A percentile compares a stretch with the other conserved stretches of the same genome.
phyloP scores from a whole-genome alignment of 78 protist genomes.

The Mastigamoeba balamuthi region DNA sequence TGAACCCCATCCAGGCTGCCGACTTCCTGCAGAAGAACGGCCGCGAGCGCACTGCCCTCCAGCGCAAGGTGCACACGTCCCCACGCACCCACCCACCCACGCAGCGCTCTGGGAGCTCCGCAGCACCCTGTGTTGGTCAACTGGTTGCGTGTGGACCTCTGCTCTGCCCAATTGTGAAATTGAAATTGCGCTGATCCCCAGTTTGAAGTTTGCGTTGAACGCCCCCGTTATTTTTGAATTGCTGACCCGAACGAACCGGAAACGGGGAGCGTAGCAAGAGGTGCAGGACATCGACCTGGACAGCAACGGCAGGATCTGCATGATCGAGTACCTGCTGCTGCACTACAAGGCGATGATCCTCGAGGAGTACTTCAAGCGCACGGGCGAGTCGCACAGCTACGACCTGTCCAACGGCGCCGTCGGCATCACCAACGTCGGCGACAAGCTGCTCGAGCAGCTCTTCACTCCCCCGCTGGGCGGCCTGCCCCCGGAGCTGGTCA shows the following conservation, averaged over 20 bases:
- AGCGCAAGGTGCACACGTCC: too few species aligned
- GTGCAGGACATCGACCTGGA: not conserved
- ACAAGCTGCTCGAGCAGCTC: constrained; percentile 1
- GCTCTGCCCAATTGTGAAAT: too few species aligned
- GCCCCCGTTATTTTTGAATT: too few species aligned
- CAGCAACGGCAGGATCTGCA: not conserved
- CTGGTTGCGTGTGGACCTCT: too few species aligned
- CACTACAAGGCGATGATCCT: constrained; percentile 13
- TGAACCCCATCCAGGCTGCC: constrained; percentile 4
- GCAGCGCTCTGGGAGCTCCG: too few species aligned
- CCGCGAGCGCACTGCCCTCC: not conserved
- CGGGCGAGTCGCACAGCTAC: not conserved
- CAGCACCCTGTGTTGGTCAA: too few species aligned
- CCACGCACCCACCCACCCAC: too few species aligned
- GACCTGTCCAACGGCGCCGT: constrained; percentile 1
- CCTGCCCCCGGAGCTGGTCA: not conserved
- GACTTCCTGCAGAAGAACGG: constrained; percentile 7
- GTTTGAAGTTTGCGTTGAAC: too few species aligned
- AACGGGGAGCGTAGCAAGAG: too few species aligned
- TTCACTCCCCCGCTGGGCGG: not conserved
- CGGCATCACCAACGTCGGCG: not conserved
- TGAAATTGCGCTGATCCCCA: too few species aligned
- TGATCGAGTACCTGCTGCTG: constrained; percentile 5
- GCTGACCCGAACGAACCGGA: too few species aligned
- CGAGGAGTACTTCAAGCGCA: constrained; percentile 1